Percentiles rank a stretch among this genome's conserved stretches.
Evolutionary conservation across 345 rosid species (phyloP).

Genomic region (Eucalyptus leucophloia): DNA sequence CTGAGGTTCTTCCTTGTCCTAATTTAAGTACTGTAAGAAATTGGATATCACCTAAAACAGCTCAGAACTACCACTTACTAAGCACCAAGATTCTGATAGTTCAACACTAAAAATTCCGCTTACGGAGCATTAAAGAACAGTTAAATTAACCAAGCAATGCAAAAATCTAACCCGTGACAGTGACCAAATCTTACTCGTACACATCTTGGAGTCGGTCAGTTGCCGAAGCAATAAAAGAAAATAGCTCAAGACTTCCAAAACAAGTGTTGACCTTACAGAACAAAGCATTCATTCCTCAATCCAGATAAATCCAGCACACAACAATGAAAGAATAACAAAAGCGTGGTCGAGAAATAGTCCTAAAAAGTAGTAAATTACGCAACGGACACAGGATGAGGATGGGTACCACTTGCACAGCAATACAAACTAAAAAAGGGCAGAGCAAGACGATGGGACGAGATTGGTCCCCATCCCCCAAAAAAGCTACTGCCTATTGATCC

Average conservation of each 20-base stretch:
- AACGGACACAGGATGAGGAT: constrained; percentile 44
- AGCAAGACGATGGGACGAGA: neutral
- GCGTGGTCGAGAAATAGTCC: neutral
- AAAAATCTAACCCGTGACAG: neutral
- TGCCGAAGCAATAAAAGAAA: neutral
- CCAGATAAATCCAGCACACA: neutral
- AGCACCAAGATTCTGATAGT: neutral
- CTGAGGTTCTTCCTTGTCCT: neutral
- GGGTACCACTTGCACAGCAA: constrained; percentile 35
- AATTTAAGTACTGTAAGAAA: neutral
- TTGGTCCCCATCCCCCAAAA: constrained; percentile 32
- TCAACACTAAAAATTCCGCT: neutral
- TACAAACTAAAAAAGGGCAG: constrained; percentile 1
- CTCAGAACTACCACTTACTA: neutral
- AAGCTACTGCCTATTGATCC: constrained; percentile 20
- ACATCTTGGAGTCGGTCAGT: neutral
- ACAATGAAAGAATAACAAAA: neutral
- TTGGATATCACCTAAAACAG: neutral
- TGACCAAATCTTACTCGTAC: neutral
- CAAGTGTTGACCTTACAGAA: neutral
- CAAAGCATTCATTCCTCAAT: neutral
- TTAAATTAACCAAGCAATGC: neutral
- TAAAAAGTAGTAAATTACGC: neutral
- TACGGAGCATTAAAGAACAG: neutral
- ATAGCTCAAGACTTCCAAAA: neutral